Conservation (phyloP, 345 rosid genomes). For the Hibiscus tridactylites region DNA sequence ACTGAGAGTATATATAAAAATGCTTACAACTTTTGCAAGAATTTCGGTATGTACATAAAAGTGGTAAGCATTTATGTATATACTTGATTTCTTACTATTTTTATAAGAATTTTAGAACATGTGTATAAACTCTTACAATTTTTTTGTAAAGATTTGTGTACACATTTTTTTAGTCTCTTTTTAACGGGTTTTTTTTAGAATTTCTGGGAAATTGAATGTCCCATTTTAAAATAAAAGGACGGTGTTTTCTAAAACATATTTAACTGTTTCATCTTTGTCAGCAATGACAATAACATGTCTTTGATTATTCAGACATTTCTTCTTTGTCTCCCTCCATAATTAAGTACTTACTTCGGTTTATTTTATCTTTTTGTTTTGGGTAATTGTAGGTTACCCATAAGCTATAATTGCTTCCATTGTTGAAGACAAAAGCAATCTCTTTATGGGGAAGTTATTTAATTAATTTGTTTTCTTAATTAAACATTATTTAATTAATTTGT, state of each 20-base stretch:
- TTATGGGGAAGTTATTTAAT: neutral
- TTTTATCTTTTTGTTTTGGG: neutral
- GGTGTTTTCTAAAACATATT: neutral
- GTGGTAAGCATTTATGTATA: no score
- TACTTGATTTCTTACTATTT: no score
- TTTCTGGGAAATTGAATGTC: no score
- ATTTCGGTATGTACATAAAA: no score
- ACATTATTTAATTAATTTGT: neutral
- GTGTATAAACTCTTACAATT: no score
- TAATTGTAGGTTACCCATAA: neutral
- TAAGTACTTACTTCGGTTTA: neutral
- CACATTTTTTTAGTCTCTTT: no score
- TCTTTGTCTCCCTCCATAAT: neutral
- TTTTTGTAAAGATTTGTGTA: no score
- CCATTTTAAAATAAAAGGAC: no score
- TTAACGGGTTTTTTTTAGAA: no score
- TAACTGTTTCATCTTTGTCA: neutral
- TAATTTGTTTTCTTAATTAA: neutral
- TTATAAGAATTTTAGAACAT: no score
- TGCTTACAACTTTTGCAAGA: no score
- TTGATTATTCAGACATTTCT: neutral
- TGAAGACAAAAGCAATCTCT: neutral
- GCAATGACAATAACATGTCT: neutral
- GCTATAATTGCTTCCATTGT: neutral
- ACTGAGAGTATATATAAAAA: no score